These are phyloP conservation scores for Acanthamoeba healyi DNA, from an alignment of 208 protist genomes.

Conservation along the genomic window DNA sequence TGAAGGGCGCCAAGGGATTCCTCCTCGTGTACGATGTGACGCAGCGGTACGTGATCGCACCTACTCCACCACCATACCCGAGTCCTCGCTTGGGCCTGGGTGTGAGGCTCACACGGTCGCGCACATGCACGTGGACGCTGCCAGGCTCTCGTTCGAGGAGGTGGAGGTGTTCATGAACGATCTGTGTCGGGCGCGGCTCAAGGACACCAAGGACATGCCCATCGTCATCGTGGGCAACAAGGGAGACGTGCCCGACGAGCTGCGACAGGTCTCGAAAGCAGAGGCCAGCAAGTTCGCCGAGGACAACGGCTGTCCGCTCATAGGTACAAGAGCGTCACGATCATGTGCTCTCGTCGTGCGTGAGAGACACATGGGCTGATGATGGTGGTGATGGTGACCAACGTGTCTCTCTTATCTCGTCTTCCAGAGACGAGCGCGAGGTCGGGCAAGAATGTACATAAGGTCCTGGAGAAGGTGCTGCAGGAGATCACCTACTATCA, in stretches of 20 bases:
- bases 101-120: too few relatives aligned
- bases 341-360: not conserved
- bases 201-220: not conserved
- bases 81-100: too few relatives aligned
- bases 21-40: slow-evolving; percentile 51
- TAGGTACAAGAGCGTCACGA: too few relatives aligned
- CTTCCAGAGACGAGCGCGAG: slow-evolving; percentile 8
- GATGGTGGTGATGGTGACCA: not conserved
- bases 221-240: slow-evolving; percentile 70
- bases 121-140: too few relatives aligned
- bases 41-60: not conserved
- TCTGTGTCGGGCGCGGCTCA: not conserved
- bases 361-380: not conserved
- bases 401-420: not conserved
- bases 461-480: slow-evolving; percentile 41
- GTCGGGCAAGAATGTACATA: slow-evolving; percentile 33
- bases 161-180: slow-evolving; percentile 62
- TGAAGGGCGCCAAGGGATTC: slow-evolving; percentile 7
- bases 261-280: slow-evolving; percentile 11
- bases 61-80: too few relatives aligned
- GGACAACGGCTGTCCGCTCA: slow-evolving; percentile 53
- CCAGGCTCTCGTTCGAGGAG: slow-evolving; percentile 59
- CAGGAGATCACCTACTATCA: slow-evolving; percentile 66
- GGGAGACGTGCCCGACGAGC: slow-evolving; percentile 28
- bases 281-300: not conserved